phyloP scores from a whole-genome alignment of 2,329 filamentous ascomycete species.

The Nemania bipapillata region DNA sequence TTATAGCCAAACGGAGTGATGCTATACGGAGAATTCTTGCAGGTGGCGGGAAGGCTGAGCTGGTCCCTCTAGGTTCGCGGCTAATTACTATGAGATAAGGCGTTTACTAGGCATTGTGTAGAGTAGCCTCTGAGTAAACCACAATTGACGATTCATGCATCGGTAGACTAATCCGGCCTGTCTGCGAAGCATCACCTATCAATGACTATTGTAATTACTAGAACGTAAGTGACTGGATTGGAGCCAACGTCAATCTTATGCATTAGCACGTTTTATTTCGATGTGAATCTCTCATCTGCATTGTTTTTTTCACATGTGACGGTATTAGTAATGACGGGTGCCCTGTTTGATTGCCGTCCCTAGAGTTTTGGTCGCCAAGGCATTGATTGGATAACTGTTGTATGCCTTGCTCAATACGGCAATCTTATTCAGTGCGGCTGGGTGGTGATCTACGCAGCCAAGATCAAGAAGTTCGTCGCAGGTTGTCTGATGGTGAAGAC shows the following conservation, averaged over 20 bases:
- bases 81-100: slow-evolving; percentile 18
- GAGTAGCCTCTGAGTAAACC: slow-evolving; percentile 29
- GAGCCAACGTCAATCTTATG: too few species aligned
- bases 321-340: background rate
- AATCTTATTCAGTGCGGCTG: background rate
- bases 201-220: too few species aligned
- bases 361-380: background rate
- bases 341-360: background rate
- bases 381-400: slow-evolving; percentile 3
- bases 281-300: too few species aligned
- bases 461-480: background rate
- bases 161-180: slow-evolving; percentile 10
- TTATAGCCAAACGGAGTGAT: background rate
- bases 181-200: background rate
- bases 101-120: slow-evolving; percentile 37
- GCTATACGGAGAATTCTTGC: slow-evolving; percentile 11
- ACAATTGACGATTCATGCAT: slow-evolving; percentile 35
- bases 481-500: background rate
- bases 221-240: too few species aligned
- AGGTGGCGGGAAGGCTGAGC: slow-evolving; percentile 4
- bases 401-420: background rate
- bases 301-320: too few species aligned
- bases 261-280: too few species aligned
- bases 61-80: slow-evolving; percentile 7
- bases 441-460: background rate